Conservation (phyloP, 1,284 basidiomycete species). For the Wallemia ichthyophaga region DNA sequence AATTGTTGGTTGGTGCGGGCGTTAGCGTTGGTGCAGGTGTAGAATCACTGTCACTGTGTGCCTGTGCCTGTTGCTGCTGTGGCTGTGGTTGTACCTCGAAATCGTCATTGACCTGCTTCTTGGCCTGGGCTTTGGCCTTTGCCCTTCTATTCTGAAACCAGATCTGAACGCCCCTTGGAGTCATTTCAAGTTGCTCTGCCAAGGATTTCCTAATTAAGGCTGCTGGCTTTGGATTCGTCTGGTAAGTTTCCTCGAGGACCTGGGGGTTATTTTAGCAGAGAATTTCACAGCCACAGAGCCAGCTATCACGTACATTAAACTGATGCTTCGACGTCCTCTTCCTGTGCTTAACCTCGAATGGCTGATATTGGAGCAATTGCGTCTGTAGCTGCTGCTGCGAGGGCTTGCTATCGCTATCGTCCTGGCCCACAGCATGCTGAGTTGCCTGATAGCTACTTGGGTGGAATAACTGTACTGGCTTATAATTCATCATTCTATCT, state of each 20-base stretch:
- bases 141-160: constrained; percentile 64
- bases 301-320: constrained; percentile 27
- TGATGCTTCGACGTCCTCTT: constrained; percentile 54
- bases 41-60: not conserved
- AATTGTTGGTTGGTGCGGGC: not conserved
- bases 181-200: constrained; percentile 58
- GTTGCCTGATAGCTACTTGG: not conserved
- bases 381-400: not conserved
- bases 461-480: not conserved
- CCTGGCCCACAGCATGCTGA: not conserved
- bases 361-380: constrained; percentile 24
- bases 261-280: too few relatives aligned
- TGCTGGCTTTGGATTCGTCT: constrained; percentile 63
- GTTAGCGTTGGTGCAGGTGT: not conserved
- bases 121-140: constrained; percentile 35
- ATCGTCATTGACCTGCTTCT: constrained; percentile 4
- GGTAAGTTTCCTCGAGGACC: constrained; percentile 56
- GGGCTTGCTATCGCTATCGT: not conserved
- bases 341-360: constrained; percentile 67
- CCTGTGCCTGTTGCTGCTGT: not conserved
- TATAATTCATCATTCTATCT: not conserved
- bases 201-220: constrained; percentile 43
- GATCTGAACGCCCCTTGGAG: constrained; percentile 69
- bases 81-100: too few relatives aligned
- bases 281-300: too few relatives aligned